Conservation (phyloP, 2,329 filamentous ascomycete genomes). For the Pseudogymnoascus sp. region DNA sequence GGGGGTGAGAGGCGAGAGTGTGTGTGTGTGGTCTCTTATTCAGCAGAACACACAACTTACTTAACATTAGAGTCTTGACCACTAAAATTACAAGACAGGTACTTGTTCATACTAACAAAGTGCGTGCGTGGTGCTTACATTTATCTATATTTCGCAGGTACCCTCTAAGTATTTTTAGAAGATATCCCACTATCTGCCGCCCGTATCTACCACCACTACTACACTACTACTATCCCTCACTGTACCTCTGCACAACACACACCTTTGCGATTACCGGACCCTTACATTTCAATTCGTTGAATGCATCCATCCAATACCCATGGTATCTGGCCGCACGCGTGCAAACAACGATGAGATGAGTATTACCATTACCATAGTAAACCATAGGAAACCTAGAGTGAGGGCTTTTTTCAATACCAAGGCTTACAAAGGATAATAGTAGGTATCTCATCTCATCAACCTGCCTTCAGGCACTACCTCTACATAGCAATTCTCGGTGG, state of each 20-base stretch:
- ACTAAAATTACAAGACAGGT: background rate
- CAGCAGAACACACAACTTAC: background rate
- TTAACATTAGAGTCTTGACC: background rate
- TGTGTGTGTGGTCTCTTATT: background rate
- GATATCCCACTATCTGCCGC: background rate
- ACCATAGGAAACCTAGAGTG: background rate
- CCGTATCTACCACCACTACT: background rate
- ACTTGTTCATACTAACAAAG: background rate
- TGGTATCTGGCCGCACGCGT: background rate
- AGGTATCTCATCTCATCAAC: background rate
- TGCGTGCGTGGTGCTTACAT: background rate
- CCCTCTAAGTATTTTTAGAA: background rate
- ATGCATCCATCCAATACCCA: background rate
- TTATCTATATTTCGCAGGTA: background rate
- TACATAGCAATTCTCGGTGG: background rate
- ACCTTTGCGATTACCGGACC: background rate
- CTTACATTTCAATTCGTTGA: background rate
- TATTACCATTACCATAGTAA: background rate
- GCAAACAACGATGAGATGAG: background rate
- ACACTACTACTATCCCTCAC: background rate
- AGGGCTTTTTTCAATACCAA: background rate
- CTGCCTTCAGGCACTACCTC: background rate
- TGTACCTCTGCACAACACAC: background rate
- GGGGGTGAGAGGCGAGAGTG: background rate
- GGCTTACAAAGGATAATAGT: background rate